Conservation (phyloP, 2,329 filamentous ascomycete species). For the Hypoxylon sp. region DNA sequence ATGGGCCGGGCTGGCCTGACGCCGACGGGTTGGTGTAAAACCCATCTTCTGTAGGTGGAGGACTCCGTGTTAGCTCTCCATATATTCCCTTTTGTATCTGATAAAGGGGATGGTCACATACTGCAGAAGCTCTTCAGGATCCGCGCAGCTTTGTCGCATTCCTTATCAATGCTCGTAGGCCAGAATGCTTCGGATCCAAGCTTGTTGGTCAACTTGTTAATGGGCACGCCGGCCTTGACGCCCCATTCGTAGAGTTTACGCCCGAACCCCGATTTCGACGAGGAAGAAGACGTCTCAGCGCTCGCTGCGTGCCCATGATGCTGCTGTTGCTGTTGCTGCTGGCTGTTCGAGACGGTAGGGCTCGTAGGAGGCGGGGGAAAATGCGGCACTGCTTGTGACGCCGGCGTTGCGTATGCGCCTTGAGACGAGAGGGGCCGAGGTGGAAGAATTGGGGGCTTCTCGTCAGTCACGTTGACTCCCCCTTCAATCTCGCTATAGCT, state of each 20-base stretch:
- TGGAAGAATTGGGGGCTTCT: conserved; percentile 32
- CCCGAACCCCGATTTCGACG: conserved; percentile 23
- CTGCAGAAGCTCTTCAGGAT: conserved; percentile 88
- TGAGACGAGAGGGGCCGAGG: conserved; percentile 24
- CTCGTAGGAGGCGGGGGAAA: conserved; percentile 21
- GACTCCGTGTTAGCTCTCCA: conserved; percentile 6
- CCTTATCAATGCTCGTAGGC: conserved; percentile 85
- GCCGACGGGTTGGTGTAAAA: conserved; percentile 54
- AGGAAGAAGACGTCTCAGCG: not conserved
- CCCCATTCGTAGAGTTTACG: conserved; percentile 37
- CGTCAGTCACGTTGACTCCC: conserved; percentile 16
- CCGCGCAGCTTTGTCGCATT: conserved; percentile 87
- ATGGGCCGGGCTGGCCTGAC: conserved; percentile 25
- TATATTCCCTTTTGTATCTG: not conserved
- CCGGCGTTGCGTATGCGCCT: conserved; percentile 12
- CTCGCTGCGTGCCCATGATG: not conserved
- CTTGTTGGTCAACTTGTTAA: conserved; percentile 83
- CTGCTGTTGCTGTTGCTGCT: not conserved
- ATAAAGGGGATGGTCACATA: conserved; percentile 52
- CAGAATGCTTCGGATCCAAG: conserved; percentile 86
- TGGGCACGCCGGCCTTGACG: conserved; percentile 68
- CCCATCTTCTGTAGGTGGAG: conserved; percentile 55
- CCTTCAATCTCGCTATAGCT: conserved; percentile 27
- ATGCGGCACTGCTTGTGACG: conserved; percentile 17
- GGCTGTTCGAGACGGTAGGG: not conserved